Conservation (phyloP, 805 yeast species). For the Metschnikowia baotianmanensis region DNA sequence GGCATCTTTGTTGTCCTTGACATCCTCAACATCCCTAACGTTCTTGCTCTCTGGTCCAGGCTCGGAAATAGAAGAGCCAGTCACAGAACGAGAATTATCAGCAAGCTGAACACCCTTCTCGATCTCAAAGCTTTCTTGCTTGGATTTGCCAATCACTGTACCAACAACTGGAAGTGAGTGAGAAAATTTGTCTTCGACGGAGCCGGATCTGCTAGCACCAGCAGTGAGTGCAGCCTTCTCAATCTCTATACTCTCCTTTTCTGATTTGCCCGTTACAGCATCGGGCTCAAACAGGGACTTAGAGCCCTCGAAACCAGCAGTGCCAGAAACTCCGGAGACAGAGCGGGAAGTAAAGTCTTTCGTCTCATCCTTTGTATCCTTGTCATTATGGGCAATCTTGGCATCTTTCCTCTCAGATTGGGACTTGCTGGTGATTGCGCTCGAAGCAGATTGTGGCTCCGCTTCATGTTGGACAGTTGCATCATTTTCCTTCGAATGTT, state of each 20-base stretch:
- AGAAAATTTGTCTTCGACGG: neutral
- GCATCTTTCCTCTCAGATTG: too few relatives aligned
- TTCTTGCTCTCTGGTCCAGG: neutral
- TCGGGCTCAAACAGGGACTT: neutral
- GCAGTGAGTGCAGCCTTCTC: conserved; percentile 4
- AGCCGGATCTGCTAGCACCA: neutral
- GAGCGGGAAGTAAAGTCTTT: too few relatives aligned
- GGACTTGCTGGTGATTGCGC: too few relatives aligned
- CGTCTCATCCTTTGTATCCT: too few relatives aligned
- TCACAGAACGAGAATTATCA: conserved; percentile 4
- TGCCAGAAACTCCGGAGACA: too few relatives aligned
- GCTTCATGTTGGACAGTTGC: too few relatives aligned
- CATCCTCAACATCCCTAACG: too few relatives aligned
- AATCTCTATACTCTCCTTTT: conserved; percentile 1
- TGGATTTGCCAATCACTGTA: neutral
- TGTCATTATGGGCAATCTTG: too few relatives aligned
- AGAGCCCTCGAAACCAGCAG: too few relatives aligned
- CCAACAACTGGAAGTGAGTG: neutral
- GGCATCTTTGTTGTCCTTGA: too few relatives aligned
- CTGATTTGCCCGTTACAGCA: conserved; percentile 6
- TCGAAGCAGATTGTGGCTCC: too few relatives aligned
- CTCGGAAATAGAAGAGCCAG: conserved; percentile 1
- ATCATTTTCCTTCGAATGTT: neutral
- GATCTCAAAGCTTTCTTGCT: conserved; percentile 10
- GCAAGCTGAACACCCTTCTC: conserved; percentile 11